Base-by-base conservation (phyloP, 2,329 filamentous ascomycete genomes). In the Trichoderma simmonsii region DNA sequence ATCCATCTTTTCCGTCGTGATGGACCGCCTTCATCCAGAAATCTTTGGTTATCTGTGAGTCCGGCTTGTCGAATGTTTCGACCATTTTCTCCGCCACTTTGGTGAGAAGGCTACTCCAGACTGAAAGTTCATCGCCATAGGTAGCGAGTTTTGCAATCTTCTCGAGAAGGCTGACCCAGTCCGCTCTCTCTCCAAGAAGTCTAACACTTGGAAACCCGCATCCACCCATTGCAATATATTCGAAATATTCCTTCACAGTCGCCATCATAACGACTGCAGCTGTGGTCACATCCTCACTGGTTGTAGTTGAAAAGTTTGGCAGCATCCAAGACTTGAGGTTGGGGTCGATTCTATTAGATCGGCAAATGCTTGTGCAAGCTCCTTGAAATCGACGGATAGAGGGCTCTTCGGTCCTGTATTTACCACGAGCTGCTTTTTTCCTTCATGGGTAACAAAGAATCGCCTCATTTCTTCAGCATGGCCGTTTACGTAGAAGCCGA, bases 11-110 rank as follows among this genome's bases (percentile, higher is more conserved):
- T 1, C 73, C 73, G 26, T 56, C n/a, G 28, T 71, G 51, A 32
- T 75, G 72, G 3, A 72, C 73, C 14, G 73, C 74, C 14, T 68
- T 70, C 73, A 74, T 75, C 74, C 73, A 73, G 11, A 75, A 75
- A 30, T 69, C 64, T 34, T 75, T 73, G 32, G 71, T 65, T 9
- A 48, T 51, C 28, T 67, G 34, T 5, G 61, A 36, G 4, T 74
- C 34, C 12, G 74, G 71, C 36, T 48, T 21, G 36, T 75, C 73
- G 59, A 72, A 75, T 30, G 71, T 73, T 11, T 73, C 57, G 7
- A 72, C n/a, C 28, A 73, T 74, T 32, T 73, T 71, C 51, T 65
- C 61, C 8, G 72, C 15, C 34, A 51, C 66, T 14, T 69, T 69
- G 24, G 21, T 39, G 8, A 39, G 36, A 15, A 39, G 2, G 7